Evolutionary conservation across 805 yeast genomes (phyloP), one percentile per base, ranked within the genome.

Genomic region (Lipomyces kockii): DNA sequence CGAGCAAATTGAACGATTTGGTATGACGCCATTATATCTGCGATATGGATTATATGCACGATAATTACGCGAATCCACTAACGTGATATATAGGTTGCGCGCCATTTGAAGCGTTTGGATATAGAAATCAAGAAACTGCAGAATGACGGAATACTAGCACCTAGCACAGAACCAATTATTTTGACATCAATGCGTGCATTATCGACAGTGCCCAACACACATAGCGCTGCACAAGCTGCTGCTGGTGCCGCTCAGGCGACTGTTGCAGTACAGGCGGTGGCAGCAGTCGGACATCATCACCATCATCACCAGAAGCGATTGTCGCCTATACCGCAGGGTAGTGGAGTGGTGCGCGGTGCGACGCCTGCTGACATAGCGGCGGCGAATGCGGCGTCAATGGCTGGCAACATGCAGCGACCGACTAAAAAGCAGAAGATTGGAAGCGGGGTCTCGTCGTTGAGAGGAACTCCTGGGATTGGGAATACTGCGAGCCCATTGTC

Each of bases 71-170:
- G 32, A 29, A 5, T 29, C 7, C 58, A 25, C 35, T 51, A 11
- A 55, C 34, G 12, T 17, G 22, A 43, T 17, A 43, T 12, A n/a
- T 27, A 66, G 63, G 86, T 94, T 2, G 80, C 92, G 1, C 89
- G 90, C 75, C 97, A 94, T 76, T 80, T 92, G 67, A 82, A 82
- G 62, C 85, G 85, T 72, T 83, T 94, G 52, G 95, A 92, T 73
- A 84, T 86, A 25, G 97, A 91, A 72, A 87, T 94, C 61, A 86
- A 86, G 66, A 85, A 86, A 74, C 80, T 94, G 55, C 97, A 91
- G 73, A 83, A 85, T 60, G 97, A 91, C 63, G 97, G 96, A n/a
- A 81, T 89, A 29, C 77, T 93, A 54, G 91, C 92, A 9, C 67
- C 67, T 7, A 52, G 59, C n/a, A 56, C 67, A 1, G 71, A 68